Evolutionary conservation across 169 alveolate genomes (phyloP).

Genomic region (Cardiosporidium cionae): DNA sequence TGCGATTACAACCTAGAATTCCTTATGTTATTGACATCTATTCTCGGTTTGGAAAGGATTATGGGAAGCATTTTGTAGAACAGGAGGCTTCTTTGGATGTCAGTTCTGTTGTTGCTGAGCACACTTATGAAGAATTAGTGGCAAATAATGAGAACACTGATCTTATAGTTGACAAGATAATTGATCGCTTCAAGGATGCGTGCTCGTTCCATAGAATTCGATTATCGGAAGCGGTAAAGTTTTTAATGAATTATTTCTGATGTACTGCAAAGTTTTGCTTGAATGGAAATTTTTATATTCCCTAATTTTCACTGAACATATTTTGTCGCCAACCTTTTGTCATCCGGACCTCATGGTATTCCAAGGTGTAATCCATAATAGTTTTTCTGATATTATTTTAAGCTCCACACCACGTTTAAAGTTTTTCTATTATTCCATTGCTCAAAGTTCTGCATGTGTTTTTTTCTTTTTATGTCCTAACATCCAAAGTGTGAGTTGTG

Average conservation of each 20-base stretch:
- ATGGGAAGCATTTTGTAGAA: background rate
- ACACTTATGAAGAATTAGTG: conserved; percentile 2
- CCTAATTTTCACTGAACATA: too few relatives aligned
- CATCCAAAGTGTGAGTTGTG: too few relatives aligned
- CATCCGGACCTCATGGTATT: too few relatives aligned
- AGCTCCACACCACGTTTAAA: too few relatives aligned
- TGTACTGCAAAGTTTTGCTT: background rate
- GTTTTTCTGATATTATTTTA: too few relatives aligned
- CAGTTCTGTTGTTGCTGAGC: background rate
- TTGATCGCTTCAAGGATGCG: background rate
- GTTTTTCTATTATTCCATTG: too few relatives aligned
- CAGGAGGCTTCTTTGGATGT: background rate
- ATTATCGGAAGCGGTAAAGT: background rate
- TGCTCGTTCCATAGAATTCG: background rate
- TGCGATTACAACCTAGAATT: background rate
- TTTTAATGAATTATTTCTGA: background rate
- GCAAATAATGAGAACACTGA: background rate
- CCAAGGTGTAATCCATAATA: too few relatives aligned
- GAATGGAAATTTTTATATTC: too few relatives aligned
- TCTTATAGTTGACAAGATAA: background rate
- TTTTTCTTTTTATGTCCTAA: too few relatives aligned
- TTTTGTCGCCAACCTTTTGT: too few relatives aligned
- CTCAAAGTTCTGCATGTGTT: too few relatives aligned
- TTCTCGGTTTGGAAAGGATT: background rate
- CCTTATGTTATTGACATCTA: background rate